Base-by-base conservation (phyloP, 1,284 basidiomycete genomes). In the Thecaphora thlaspeos region DNA sequence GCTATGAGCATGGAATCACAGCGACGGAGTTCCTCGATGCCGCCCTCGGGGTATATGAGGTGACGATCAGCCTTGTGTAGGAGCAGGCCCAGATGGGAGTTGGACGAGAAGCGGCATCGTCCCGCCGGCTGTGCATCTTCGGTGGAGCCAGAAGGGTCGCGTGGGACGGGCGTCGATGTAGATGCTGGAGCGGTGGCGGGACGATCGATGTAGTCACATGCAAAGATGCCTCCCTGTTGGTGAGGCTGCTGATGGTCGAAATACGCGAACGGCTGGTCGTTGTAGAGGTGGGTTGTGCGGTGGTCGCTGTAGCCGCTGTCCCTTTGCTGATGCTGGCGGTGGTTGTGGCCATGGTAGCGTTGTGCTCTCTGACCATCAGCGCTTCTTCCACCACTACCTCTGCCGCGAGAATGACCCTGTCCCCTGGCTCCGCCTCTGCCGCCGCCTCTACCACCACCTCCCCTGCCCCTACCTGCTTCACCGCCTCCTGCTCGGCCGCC, bases 61-160 rank as follows among this genome's bases (percentile, higher is more conserved):
- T 77, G 75, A 32, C 75, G 54, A 22, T 77, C 75, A 7, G 73
- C 73, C 37, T 67, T 68, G 56, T 76, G 74, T 1, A 76, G 67
- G 55, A 61, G 64, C 4, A 76, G 53, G 15, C 58, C 52, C 10
- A 70, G 44, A 4, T 56, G 44, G 7, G 68, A 67, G 22, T 48
- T 38, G 3, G 47, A 50, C 36, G 51, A 53, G 32, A 62, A 71
- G n/a, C 23, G 36, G 47, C 69, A 71, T 38, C 46, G 48, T 34
- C 32, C 32, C 11, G 32, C 10, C 11, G 9, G 32, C 32, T 34
- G 10, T n/a, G n/a, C n/a, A n/a, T n/a, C n/a, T n/a, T n/a, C n/a
- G n/a, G n/a, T n/a, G n/a, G n/a, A n/a, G n/a, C n/a, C n/a, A n/a
- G n/a, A n/a, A n/a, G n/a, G n/a, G 14, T 30, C 28, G 28, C 8